These are phyloP conservation scores for Rhizopus microsporus DNA, from an alignment of 371 early-diverging fungal genomes.

Conservation along the genomic window DNA sequence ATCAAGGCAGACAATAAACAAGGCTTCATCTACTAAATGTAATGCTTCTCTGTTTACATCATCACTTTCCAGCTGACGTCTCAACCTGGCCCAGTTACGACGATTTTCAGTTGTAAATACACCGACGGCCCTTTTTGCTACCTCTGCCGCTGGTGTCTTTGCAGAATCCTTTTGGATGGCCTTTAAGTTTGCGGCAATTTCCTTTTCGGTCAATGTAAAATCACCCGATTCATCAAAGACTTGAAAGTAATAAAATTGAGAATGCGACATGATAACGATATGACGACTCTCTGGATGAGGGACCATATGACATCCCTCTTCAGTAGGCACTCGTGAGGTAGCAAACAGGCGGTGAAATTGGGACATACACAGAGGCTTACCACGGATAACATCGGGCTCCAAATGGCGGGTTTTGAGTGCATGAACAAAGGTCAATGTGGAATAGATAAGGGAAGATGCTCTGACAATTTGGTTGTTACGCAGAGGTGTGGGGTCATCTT, in stretches of 20 bases:
- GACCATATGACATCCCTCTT: slow-evolving; percentile 50
- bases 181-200: slow-evolving; percentile 46
- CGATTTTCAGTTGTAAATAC: slow-evolving; percentile 72
- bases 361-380: slow-evolving; percentile 66
- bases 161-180: slow-evolving; percentile 44
- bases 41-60: slow-evolving; percentile 61
- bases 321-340: slow-evolving; percentile 59
- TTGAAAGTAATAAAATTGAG: slow-evolving; percentile 69
- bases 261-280: slow-evolving; percentile 60
- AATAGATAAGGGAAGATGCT: slow-evolving; percentile 51
- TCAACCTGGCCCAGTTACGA: slow-evolving; percentile 67
- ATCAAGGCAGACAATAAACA: slow-evolving; percentile 84
- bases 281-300: slow-evolving; percentile 52
- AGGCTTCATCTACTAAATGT: slow-evolving; percentile 66
- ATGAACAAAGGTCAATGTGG: slow-evolving; percentile 55
- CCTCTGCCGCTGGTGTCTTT: slow-evolving; percentile 28
- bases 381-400: slow-evolving; percentile 67
- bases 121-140: slow-evolving; percentile 54
- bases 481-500: slow-evolving; percentile 55
- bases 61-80: slow-evolving; percentile 36
- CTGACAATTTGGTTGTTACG: slow-evolving; percentile 51
- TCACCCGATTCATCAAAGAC: slow-evolving; percentile 53
- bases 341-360: slow-evolving; percentile 64
- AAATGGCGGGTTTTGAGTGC: slow-evolving; percentile 47
- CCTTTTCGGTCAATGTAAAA: slow-evolving; percentile 44